Conservation (phyloP, 1,139 yeast genomes). For the Yamadazyma siamensis region DNA sequence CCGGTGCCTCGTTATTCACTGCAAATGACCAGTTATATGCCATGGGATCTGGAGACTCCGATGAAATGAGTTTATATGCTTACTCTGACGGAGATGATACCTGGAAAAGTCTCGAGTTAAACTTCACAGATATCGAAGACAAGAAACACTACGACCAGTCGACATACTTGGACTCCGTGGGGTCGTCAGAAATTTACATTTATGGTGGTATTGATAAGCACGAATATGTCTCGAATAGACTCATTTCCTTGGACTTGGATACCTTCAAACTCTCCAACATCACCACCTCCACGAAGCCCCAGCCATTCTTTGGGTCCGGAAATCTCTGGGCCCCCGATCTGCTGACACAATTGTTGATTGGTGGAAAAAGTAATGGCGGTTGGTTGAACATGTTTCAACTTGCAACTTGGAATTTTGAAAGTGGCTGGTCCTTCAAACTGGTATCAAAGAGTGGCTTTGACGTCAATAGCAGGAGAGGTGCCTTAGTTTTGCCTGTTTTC, state of each 20-base stretch:
- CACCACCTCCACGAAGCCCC: constrained; percentile 42
- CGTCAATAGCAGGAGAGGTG: constrained; percentile 28
- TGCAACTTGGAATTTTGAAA: constrained; percentile 42
- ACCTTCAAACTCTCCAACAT: constrained; percentile 28
- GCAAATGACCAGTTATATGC: constrained; percentile 31
- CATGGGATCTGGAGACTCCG: constrained; percentile 15
- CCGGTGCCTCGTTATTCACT: constrained; percentile 29
- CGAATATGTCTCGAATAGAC: constrained; percentile 21
- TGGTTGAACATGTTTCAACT: constrained; percentile 47
- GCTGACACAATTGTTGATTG: constrained; percentile 36
- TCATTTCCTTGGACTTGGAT: constrained; percentile 32
- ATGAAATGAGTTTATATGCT: constrained; percentile 21
- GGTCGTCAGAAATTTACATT: constrained; percentile 25
- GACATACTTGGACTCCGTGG: constrained; percentile 28
- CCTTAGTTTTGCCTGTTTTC: constrained; percentile 37
- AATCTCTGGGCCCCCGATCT: constrained; percentile 39
- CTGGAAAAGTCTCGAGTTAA: constrained; percentile 24
- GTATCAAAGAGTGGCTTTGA: constrained; percentile 13
- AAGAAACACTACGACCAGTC: constrained; percentile 28
- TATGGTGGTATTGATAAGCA: constrained; percentile 36
- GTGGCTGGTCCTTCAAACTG: constrained; percentile 42
- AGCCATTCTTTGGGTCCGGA: constrained; percentile 41
- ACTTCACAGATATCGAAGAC: constrained; percentile 25
- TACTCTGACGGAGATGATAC: constrained; percentile 16
- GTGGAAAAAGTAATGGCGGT: constrained; percentile 37